A percentile compares a stretch with the other conserved stretches of the same genome.
Evolutionary conservation across 2,329 filamentous ascomycete species (phyloP).

Genomic region (Diaporthe vexans): DNA sequence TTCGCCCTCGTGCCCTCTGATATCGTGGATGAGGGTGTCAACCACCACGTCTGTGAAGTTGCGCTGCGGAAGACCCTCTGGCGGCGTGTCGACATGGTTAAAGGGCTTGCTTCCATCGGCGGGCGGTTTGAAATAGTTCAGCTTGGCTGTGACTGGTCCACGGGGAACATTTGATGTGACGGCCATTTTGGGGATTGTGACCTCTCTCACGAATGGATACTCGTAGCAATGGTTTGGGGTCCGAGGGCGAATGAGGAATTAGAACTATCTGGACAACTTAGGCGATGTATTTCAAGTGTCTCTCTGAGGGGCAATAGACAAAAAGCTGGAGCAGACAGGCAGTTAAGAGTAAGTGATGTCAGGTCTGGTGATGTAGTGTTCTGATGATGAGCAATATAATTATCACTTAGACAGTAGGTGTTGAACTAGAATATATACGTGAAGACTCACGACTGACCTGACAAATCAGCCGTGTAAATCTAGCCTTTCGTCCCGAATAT

Average conservation of each 20-base stretch:
- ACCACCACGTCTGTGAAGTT: slow-evolving; percentile 72
- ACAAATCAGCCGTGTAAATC: slow-evolving; percentile 10
- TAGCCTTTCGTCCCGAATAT: background rate
- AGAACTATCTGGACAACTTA: background rate
- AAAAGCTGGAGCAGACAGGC: background rate
- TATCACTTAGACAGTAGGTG: background rate
- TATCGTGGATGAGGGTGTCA: slow-evolving; percentile 65
- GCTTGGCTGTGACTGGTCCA: slow-evolving; percentile 72
- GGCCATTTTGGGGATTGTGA: slow-evolving; percentile 52
- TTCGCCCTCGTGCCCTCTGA: slow-evolving; percentile 42
- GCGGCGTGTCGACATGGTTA: slow-evolving; percentile 76
- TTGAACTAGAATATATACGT: slow-evolving; percentile 17
- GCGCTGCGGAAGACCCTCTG: slow-evolving; percentile 70
- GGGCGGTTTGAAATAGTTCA: slow-evolving; percentile 77
- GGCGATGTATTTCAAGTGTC: background rate
- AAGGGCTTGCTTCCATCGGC: slow-evolving; percentile 71
- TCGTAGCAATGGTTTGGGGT: background rate
- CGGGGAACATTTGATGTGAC: slow-evolving; percentile 60
- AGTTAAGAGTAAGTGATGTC: background rate
- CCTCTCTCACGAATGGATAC: background rate
- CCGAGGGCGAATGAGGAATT: too few species aligned
- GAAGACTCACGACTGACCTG: background rate
- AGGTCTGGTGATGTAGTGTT: background rate
- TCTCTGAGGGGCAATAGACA: background rate
- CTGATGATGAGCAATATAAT: background rate